Percentiles rank a stretch among this genome's conserved stretches.
phyloP scores from a whole-genome alignment of 768 basidiomycete species.

The Hortiboletus campestris region DNA sequence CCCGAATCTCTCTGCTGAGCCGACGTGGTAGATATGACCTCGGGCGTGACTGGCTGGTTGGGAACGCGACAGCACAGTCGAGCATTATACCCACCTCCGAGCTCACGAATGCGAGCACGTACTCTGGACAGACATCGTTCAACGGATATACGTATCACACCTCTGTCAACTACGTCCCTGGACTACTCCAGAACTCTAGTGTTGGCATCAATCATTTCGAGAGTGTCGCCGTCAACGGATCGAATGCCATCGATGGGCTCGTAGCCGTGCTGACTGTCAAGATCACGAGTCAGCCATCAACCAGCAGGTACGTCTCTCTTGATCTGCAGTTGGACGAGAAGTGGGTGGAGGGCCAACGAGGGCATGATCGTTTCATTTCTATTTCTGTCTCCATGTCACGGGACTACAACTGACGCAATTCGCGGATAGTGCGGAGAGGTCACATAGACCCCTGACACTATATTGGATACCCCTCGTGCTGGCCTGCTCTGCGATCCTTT shows the following conservation, averaged over 20 bases:
- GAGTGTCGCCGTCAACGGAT: constrained; percentile 48
- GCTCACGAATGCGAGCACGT: constrained; percentile 52
- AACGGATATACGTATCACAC: constrained; percentile 74
- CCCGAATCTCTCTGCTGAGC: neutral
- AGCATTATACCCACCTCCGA: constrained; percentile 23
- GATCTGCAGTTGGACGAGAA: neutral
- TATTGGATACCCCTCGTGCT: constrained; percentile 18
- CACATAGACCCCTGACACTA: constrained; percentile 3
- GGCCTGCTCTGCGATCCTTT: constrained; percentile 7
- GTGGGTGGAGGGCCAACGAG: no score
- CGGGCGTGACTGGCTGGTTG: constrained; percentile 84
- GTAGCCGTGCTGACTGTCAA: constrained; percentile 76
- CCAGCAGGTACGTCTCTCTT: constrained; percentile 21
- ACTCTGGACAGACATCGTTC: constrained; percentile 59
- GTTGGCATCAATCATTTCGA: constrained; percentile 66
- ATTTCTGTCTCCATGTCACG: neutral
- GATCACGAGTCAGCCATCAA: constrained; percentile 45
- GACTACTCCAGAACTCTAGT: constrained; percentile 68
- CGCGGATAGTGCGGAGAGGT: constrained; percentile 15
- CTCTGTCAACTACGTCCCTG: constrained; percentile 63
- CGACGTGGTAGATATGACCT: constrained; percentile 58
- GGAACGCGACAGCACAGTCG: constrained; percentile 65
- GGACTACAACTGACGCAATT: neutral
- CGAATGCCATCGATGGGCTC: constrained; percentile 76
- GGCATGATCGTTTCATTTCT: neutral